Conservation (phyloP, 768 basidiomycete species). For the Amanita brunnescens region DNA sequence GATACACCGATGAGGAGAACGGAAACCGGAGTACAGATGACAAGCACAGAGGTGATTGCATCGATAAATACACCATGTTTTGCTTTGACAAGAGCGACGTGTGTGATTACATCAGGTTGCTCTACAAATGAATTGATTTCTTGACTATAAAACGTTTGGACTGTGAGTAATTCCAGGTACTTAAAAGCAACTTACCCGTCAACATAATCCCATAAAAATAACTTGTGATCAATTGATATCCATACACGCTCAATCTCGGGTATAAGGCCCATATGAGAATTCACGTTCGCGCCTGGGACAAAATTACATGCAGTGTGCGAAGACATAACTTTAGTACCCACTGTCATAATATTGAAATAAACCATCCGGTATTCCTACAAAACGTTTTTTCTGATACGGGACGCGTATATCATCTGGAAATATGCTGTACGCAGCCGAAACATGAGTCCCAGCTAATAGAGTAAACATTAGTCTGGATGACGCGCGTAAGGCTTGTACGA, state of each 20-base stretch:
- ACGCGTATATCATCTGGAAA: constrained; percentile 72
- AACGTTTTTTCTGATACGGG: constrained; percentile 71
- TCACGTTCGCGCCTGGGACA: constrained; percentile 50
- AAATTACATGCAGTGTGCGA: constrained; percentile 6
- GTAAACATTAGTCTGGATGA: constrained; percentile 1
- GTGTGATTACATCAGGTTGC: constrained; percentile 81
- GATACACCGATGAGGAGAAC: constrained; percentile 82
- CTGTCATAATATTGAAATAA: constrained; percentile 75
- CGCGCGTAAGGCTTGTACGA: constrained; percentile 8
- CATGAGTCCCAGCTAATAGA: constrained; percentile 48
- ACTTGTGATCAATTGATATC: constrained; percentile 90
- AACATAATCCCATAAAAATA: constrained; percentile 94
- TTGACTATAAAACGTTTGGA: constrained; percentile 38
- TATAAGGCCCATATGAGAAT: constrained; percentile 83
- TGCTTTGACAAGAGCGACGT: constrained; percentile 83
- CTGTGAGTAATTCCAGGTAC: background rate
- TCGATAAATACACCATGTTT: constrained; percentile 86
- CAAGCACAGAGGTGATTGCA: constrained; percentile 80
- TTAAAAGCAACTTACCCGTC: constrained; percentile 59
- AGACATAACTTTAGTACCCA: constrained; percentile 23
- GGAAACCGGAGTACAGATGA: constrained; percentile 82
- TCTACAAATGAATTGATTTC: constrained; percentile 90
- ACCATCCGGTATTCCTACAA: constrained; percentile 69
- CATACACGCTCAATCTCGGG: constrained; percentile 92
- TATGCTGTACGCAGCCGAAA: constrained; percentile 71